Evolutionary conservation across 2,329 filamentous ascomycete species (phyloP), one percentile per base, ranked within the genome.

Genomic region (Aspergillus candidus): DNA sequence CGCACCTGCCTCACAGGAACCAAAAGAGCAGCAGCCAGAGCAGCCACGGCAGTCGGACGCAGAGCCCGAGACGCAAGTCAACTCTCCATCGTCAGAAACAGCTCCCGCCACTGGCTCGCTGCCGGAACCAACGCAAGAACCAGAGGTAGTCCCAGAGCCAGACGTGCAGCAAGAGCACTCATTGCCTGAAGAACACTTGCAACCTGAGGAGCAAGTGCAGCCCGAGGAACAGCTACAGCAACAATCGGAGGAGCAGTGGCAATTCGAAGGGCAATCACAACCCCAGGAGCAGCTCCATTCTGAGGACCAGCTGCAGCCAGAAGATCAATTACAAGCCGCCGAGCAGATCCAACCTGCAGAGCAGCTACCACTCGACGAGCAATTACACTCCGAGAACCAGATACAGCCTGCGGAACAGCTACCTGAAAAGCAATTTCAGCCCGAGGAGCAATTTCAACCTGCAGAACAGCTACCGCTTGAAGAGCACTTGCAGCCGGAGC

Each of bases 1-100:
- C 14, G 51, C 58, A 37, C 54, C 55, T 35, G 42, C 55, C 45
- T 44, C 51, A 43, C 46, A 52, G 52, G 52, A 57, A 35, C 42
- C 45, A 47, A 52, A 57, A 40, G 42, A 53, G 30, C 44, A 47
- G 30, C 30, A 41, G 13, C 29, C 31, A 32, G 38, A 43, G 13
- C 31, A 47, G 35, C 41, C 46, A 32, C 15, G 32, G 13, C 40
- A 44, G 12, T 38, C 40, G 32, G 42, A 48, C 30, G 32, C 31
- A 38, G 33, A 33, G 17, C 18, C 35, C 17, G 45, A 47, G 22
- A 31, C 22, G 8, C 33, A 43, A 14, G 37, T 32, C 30, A 40
- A 32, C 11, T 17, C 40, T 32, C 53, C 41, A 39, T 40, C 41
- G 30, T 27, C 37, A 38, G 46, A 46, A 5, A 27, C 39, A 43